Evolutionary conservation across 2,329 filamentous ascomycete genomes (phyloP).

Genomic region (Epicoccum sorghinum): DNA sequence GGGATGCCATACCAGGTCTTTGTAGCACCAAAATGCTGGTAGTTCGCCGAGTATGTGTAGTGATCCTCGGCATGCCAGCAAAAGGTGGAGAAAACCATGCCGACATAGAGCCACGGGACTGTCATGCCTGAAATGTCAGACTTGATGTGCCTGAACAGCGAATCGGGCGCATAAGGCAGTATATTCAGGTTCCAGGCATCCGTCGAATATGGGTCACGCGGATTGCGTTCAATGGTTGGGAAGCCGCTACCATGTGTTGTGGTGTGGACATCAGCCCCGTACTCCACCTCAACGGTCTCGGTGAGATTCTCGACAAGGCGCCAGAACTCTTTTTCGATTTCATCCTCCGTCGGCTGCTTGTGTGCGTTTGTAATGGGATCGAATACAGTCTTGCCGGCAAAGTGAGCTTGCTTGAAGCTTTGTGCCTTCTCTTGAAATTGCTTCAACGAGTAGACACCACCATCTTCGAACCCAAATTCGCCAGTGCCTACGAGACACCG

Average conservation of each 20-base stretch:
- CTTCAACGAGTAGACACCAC: conserved; percentile 90
- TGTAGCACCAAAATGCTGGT: conserved; percentile 96
- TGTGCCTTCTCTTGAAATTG: conserved; percentile 96
- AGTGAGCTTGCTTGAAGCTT: conserved; percentile 93
- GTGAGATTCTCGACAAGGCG: conserved; percentile 90
- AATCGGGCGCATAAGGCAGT: conserved; percentile 86
- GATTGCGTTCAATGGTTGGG: conserved; percentile 89
- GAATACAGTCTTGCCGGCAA: conserved; percentile 86
- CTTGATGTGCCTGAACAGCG: conserved; percentile 95
- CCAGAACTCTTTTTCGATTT: conserved; percentile 97
- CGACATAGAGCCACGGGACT: conserved; percentile 97
- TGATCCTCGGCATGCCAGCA: conserved; percentile 99
- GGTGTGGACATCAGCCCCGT: conserved; percentile 96
- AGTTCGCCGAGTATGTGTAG: conserved; percentile 96
- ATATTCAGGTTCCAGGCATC: conserved; percentile 97
- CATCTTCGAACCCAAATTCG: conserved; percentile 97
- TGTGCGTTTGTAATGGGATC: conserved; percentile 83
- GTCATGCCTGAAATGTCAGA: conserved; percentile 99
- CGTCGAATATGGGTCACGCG: conserved; percentile 81
- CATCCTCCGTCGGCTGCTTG: conserved; percentile 86
- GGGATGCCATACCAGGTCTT: conserved; percentile 99
- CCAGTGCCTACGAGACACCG: conserved; percentile 94
- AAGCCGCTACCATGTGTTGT: conserved; percentile 98
- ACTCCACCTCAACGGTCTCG: conserved; percentile 96
- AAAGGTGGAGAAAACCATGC: conserved; percentile 99